Evolutionary conservation across 176 grass and related monocot genomes (phyloP).

Genomic region (Ensete glaucum): DNA sequence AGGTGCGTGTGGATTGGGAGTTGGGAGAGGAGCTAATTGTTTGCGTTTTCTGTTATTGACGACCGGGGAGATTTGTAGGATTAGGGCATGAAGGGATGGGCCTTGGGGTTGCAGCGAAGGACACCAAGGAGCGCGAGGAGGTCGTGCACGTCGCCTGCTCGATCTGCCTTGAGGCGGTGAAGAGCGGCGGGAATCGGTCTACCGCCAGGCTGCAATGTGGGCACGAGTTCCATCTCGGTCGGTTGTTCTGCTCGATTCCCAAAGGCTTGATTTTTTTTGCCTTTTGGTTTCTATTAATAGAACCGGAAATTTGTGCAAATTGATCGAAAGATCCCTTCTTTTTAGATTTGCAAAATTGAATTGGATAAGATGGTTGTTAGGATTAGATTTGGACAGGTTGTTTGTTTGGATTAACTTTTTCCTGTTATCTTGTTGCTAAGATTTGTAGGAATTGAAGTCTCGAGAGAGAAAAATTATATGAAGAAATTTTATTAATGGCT

Average conservation of each 20-base stretch:
- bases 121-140: constrained; percentile 11
- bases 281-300: background rate
- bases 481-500: no score
- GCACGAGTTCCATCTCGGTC: constrained; percentile 88
- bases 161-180: constrained; percentile 78
- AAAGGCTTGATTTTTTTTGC: background rate
- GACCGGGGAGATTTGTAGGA: background rate
- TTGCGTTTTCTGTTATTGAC: background rate
- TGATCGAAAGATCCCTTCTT: background rate
- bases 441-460: no score
- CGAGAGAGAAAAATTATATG: no score
- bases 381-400: background rate
- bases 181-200: constrained; percentile 44
- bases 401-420: background rate
- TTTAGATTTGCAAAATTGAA: background rate
- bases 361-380: background rate
- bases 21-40: no score
- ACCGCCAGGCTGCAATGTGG: constrained; percentile 83
- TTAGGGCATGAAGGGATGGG: background rate
- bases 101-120: constrained; percentile 16
- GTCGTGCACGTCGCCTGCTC: constrained; percentile 42
- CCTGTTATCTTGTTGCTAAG: no score
- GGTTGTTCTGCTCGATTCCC: background rate
- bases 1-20: background rate
- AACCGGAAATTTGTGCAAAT: background rate